A percentile compares a stretch with the other conserved stretches of the same genome.
phyloP scores from a whole-genome alignment of 306 rosid genomes.

The Macrotyloma uniflorum region DNA sequence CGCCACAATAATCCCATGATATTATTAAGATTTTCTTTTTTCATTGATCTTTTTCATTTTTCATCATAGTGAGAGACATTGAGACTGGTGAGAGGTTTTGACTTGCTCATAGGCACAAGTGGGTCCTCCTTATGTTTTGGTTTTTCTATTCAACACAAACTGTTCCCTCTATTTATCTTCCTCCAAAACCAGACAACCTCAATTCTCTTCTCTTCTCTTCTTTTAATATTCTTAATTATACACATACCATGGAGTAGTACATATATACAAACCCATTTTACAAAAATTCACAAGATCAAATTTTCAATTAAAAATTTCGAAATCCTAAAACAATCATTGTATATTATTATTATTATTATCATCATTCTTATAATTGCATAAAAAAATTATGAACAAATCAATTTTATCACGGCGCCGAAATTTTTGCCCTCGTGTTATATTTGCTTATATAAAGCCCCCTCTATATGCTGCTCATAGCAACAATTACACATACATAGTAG shows the following conservation, averaged over 20 bases:
- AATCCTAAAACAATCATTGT: not conserved
- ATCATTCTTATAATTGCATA: too few species aligned
- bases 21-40: not conserved
- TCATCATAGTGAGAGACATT: not conserved
- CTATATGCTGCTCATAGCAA: constrained; percentile 6
- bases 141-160: too few species aligned
- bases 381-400: constrained; percentile 45
- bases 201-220: not conserved
- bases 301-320: not conserved
- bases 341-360: not conserved
- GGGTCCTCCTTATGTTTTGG: not conserved
- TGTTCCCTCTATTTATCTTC: not conserved
- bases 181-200: not conserved
- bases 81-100: not conserved
- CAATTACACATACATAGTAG: not conserved
- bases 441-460: constrained; percentile 31
- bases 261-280: too few species aligned
- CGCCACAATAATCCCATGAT: not conserved
- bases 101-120: not conserved
- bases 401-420: constrained; percentile 74
- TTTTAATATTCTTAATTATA: not conserved
- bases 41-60: not conserved
- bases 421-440: not conserved
- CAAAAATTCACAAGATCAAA: too few species aligned
- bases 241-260: too few species aligned